Conservation (phyloP, 352 stramenopile species). For the Thalassiosira oceanica region DNA sequence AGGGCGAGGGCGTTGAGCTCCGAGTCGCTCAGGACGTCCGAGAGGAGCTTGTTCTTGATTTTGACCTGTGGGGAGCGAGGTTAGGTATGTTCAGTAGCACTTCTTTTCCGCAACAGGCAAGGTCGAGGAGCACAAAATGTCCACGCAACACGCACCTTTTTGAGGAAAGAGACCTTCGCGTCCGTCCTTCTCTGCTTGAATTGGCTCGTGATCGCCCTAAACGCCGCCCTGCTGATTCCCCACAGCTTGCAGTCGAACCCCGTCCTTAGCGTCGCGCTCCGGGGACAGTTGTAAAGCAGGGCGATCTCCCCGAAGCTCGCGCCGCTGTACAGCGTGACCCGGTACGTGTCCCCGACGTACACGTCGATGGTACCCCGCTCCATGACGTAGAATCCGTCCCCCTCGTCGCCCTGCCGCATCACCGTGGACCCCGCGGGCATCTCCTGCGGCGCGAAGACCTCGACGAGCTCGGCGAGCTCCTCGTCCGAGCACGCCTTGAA, state of each 20-base stretch:
- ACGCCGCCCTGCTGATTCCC: conserved; percentile 86
- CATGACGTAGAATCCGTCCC: conserved; percentile 75
- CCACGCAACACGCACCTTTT: too few relatives aligned
- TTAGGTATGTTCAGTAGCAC: too few relatives aligned
- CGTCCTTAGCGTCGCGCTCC: conserved; percentile 88
- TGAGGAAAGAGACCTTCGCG: conserved; percentile 58
- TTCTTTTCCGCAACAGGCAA: too few relatives aligned
- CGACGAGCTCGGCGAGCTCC: conserved; percentile 52
- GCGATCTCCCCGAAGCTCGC: conserved; percentile 92
- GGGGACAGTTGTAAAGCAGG: conserved; percentile 93
- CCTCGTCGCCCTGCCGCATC: conserved; percentile 62
- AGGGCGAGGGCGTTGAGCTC: conserved; percentile 79
- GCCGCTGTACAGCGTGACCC: conserved; percentile 28
- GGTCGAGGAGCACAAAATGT: too few relatives aligned
- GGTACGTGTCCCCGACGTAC: conserved; percentile 31
- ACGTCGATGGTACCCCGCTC: conserved; percentile 69
- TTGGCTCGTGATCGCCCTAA: conserved; percentile 50
- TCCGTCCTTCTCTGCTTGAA: conserved; percentile 45
- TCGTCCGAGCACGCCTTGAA: conserved; percentile 54
- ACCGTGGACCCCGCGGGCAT: conserved; percentile 31
- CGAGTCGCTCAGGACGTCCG: conserved; percentile 59
- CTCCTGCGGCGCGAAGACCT: conserved; percentile 56
- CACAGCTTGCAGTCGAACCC: conserved; percentile 88
- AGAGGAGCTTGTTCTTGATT: conserved; percentile 51
- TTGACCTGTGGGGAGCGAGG: too few relatives aligned